Conservation (phyloP, 768 basidiomycete species). For the Daedaleopsis nitida region DNA sequence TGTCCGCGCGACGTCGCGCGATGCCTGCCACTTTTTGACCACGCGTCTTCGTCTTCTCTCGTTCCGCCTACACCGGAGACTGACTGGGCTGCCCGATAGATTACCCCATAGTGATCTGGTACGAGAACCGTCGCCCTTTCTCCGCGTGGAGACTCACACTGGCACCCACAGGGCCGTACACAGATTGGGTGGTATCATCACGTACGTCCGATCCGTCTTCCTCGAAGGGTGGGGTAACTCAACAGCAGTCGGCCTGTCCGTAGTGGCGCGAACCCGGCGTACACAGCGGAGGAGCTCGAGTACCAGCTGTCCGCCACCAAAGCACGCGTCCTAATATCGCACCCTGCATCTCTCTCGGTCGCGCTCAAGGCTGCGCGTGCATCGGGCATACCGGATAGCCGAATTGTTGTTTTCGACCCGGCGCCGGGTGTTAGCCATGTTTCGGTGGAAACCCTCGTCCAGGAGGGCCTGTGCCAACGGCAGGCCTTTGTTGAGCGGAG, state of each 20-base stretch:
- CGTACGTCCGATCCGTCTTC: conserved; percentile 39
- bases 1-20: background rate
- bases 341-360: conserved; percentile 24
- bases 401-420: conserved; percentile 28
- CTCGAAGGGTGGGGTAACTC: too few relatives aligned
- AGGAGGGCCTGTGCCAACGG: conserved; percentile 45
- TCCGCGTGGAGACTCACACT: background rate
- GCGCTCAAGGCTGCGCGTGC: conserved; percentile 26
- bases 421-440: conserved; percentile 22
- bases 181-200: conserved; percentile 56
- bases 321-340: conserved; percentile 28
- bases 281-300: conserved; percentile 33
- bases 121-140: background rate
- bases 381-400: conserved; percentile 24
- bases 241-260: too few relatives aligned
- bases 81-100: conserved; percentile 10
- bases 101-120: conserved; percentile 30
- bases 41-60: conserved; percentile 22
- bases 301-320: conserved; percentile 33
- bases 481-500: conserved; percentile 50
- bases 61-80: background rate
- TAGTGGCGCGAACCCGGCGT: conserved; percentile 34
- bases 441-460: conserved; percentile 50
- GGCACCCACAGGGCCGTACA: conserved; percentile 45
- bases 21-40: background rate